Base-by-base conservation (phyloP, 2,329 filamentous ascomycete genomes). In the Alternaria dauci region DNA sequence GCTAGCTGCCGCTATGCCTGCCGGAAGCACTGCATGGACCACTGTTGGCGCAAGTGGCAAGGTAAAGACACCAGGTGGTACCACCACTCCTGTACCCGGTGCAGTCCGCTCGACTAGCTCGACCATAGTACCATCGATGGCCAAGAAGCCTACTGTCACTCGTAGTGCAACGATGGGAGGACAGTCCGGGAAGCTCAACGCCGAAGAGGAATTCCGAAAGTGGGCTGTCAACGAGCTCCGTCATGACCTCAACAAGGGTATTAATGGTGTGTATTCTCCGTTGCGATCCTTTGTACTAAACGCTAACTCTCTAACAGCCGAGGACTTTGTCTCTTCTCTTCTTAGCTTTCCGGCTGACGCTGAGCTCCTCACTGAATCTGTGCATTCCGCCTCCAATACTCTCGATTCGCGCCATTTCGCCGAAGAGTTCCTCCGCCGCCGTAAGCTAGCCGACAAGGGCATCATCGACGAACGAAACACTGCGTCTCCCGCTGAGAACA, bases 31-130 rank as follows among this genome's bases (percentile, higher is more conserved):
- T 58, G 93, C 93, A 2, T 99, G 95, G 95, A 94, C 94, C 11
- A 98, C 94, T 0, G 94, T 99, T 41, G 95, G 95, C 48, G 93
- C 94, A 34, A 90, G 94, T 67, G 95, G 95, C 14, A 99, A 97
- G 82, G 87, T 91, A 51, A 98, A 97, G 83, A 82, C 87, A 28
- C 91, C 92, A 6, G 86, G 85, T 3, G 86, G 84, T 0, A 85
- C 88, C 2, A 82, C 84, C 2, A 82, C 84, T 64, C 81, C 66
- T 85, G 69, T 80, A 20, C 79, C 82, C 53, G 76, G 83, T 25
- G 77, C 79, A 5, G 80, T 76, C 25, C 77, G 86, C 41, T 80
- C 84, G n/a, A 77, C 81, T 38, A 85, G 82, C 67, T 72, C 76
- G 38, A 81, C 79, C 54, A 74, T 79, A 3, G 74, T 81, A 34